Evolutionary conservation across 129 eudicot species (phyloP), one percentile per base, ranked within the genome.

Genomic region (Oenanthe sinensis): DNA sequence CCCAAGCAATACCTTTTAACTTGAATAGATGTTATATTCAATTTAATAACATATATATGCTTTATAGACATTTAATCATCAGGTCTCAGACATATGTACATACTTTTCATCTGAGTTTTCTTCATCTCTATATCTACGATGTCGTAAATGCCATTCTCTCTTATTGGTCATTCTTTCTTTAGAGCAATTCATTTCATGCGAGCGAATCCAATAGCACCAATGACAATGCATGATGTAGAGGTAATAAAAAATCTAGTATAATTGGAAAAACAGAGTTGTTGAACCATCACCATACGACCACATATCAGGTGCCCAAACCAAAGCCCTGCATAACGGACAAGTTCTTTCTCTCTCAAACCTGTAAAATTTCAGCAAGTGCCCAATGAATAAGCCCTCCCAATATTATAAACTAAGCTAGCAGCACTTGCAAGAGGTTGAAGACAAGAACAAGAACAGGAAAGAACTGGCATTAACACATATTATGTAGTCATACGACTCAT

Each of bases 331-430:
- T 33, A 78, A 45, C 16, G 81, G 81, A 63, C 81, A 78, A 16
- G 75, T 78, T 65, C 81, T 45, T 65, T 78, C 81, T 65, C 81
- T 78, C 75, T 78, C 81, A 46, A 78, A 78, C 81, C 81, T 78
- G 75, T 46, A 22, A 58, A 77, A 2, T 10, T 28, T 26, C 70
- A 39, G 54, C 12, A 26, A 46, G 62, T 2, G 26, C 22, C 1
- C n/a, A 14, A 26, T 43, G 15, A 36, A 22, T 62, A 45, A 17
- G 52, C 15, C 19, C 36, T n/a, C 30, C 39, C 22, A 46, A 74
- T 14, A 74, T n/a, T n/a, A 45, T 13, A 46, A 46, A 74, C 33
- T 72, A 72, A 24, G 43, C 24, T 74, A 45, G n/a, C 48, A 42
- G 40, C 77, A 26, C 33, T 46, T 24, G 14, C 43, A 74, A 74